phyloP scores from a whole-genome alignment of 148 eudicot species.

The Silene conica region DNA sequence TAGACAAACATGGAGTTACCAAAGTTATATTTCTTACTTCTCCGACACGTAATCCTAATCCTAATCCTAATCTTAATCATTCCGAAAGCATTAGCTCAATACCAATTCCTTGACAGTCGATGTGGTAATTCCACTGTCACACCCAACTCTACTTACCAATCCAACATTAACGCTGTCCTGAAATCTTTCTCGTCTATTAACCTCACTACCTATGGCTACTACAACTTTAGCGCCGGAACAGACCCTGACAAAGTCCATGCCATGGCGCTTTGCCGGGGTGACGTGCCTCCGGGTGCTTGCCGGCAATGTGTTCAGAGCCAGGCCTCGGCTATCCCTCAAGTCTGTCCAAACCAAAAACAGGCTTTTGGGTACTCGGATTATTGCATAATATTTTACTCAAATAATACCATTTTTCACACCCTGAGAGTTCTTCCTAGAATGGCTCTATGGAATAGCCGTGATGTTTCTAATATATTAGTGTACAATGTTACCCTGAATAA shows the following conservation, averaged over 20 bases:
- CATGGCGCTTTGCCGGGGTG: conserved; percentile 30
- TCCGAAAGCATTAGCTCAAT: conserved; percentile 15
- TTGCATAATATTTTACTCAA: conserved; percentile 22
- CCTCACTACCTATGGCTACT: conserved; percentile 37
- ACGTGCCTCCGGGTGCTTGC: conserved; percentile 10
- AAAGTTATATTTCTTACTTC: not conserved
- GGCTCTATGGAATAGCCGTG: not conserved
- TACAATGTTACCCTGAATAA: not conserved
- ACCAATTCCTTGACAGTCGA: not conserved
- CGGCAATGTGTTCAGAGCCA: conserved; percentile 16
- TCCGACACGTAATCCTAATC: not conserved
- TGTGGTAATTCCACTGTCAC: conserved; percentile 22
- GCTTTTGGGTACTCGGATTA: conserved; percentile 23
- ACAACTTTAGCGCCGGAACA: conserved; percentile 33
- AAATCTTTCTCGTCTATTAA: conserved; percentile 16
- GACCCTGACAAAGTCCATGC: conserved; percentile 24
- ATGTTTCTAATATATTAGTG: not conserved
- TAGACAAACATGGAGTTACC: too few species aligned
- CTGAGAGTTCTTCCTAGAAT: not conserved
- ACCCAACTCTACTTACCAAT: conserved; percentile 27
- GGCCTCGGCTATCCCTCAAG: not conserved
- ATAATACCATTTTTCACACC: not conserved
- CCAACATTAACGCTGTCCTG: conserved; percentile 23
- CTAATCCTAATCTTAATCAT: not conserved
- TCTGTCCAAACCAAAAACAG: conserved; percentile 23